Percentiles rank a stretch among this genome's conserved stretches.
Evolutionary conservation across 1,284 basidiomycete genomes (phyloP).

Genomic region (Ustilago bromivora): DNA sequence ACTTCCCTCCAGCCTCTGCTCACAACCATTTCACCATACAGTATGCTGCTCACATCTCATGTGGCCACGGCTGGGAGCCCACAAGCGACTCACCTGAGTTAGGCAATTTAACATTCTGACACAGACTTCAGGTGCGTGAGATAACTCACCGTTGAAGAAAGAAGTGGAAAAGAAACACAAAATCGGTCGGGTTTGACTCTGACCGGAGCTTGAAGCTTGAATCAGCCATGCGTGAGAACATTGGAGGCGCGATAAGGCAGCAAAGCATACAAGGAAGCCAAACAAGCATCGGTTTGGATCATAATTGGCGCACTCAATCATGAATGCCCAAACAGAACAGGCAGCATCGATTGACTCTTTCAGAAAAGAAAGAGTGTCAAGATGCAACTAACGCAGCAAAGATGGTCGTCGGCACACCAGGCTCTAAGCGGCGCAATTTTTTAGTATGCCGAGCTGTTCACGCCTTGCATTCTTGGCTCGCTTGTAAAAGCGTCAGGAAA

Average conservation of each 20-base stretch:
- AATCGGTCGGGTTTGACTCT: neutral
- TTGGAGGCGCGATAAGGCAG: neutral
- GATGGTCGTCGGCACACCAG: slow-evolving; percentile 1
- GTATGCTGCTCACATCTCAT: too few relatives aligned
- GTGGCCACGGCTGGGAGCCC: too few relatives aligned
- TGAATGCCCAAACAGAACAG: neutral
- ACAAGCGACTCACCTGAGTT: too few relatives aligned
- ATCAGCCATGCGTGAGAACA: neutral
- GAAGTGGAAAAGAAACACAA: neutral
- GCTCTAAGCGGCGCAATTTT: neutral
- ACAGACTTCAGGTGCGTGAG: too few relatives aligned
- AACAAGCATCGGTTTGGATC: neutral
- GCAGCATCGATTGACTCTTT: too few relatives aligned
- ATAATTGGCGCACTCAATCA: neutral
- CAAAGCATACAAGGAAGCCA: neutral
- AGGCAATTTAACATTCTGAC: too few relatives aligned
- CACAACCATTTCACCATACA: too few relatives aligned
- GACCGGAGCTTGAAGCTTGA: slow-evolving; percentile 6
- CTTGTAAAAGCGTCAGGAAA: neutral
- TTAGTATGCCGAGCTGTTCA: neutral
- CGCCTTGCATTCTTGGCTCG: neutral
- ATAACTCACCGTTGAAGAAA: too few relatives aligned
- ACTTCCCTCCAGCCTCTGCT: too few relatives aligned
- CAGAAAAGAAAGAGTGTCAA: neutral
- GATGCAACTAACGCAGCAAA: neutral